Base-by-base conservation (phyloP, 192 early-diverging fungal species). In the Podila epigama region DNA sequence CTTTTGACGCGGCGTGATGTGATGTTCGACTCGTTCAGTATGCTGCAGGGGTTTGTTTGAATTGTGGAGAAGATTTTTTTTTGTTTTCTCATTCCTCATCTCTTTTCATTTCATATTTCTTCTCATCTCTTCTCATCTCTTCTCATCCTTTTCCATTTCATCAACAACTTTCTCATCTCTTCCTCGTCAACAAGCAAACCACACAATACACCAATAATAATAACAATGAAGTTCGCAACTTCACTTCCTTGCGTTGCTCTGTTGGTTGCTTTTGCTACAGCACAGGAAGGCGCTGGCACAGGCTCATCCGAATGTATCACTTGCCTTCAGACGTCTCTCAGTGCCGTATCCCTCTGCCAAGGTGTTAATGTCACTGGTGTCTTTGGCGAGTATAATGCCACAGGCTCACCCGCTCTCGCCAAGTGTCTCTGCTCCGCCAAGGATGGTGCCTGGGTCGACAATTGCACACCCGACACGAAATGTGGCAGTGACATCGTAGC, bases 341-440 rank as follows among this genome's bases (percentile, higher is more conserved):
- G 22, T 22, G 59, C 72, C 5, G 52, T 75, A 10, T 60, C 72
- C 1, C 28, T 36, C 33, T 75, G 72, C 37, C 15, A 44, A 8
- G 44, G 36, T 16, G 36, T 75, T 9, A 58, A 67, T 52, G 57
- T 75, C 54, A 62, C 41, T 16, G 16, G 52, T 18, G 27, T 15
- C 52, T 51, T 63, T 15, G 53, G 60, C 10, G 42, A 44, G 6
- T 58, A 58, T 18, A 31, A 68, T 25, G 52, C 58, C 3, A 28
- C 32, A 0, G 37, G 20, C 29, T 39, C 36, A 10, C 59, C 64
- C n/a, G 64, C 29, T 5, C 40, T 57, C n/a, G 52, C 72, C 25
- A 55, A 53, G 15, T 75, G 72, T 22, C 48, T 75, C n/a, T 75
- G 72, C 60, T 67, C 65, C 4, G 57, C 65, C 8, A 34, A 51